These are phyloP conservation scores for Talaromyces rugulosus DNA, from an alignment of 2,329 filamentous ascomycete species.

Conservation along the genomic window DNA sequence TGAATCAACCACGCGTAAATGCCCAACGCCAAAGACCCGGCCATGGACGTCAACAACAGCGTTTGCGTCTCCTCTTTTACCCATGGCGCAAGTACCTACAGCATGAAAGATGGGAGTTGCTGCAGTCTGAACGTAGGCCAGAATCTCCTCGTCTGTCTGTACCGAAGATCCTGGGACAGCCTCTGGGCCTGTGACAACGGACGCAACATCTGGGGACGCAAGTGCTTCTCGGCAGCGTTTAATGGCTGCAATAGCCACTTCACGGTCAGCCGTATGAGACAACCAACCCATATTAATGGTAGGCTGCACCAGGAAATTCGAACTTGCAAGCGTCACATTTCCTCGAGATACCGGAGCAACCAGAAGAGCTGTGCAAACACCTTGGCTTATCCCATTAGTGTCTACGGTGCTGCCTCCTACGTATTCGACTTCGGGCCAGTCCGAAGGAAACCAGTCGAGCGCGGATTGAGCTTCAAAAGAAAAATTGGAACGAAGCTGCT, in stretches of 20 bases:
- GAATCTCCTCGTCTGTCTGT: conserved; percentile 41
- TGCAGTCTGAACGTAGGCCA: conserved; percentile 28
- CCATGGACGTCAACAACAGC: conserved; percentile 30
- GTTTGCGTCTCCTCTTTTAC: conserved; percentile 21
- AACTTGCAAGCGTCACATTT: conserved; percentile 39
- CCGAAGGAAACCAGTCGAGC: conserved; percentile 21
- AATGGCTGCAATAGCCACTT: conserved; percentile 42
- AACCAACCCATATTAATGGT: conserved; percentile 48
- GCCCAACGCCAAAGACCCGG: conserved; percentile 25
- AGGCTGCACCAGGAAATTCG: conserved; percentile 34
- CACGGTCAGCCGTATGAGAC: conserved; percentile 38
- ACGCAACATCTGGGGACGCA: conserved; percentile 22
- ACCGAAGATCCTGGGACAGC: conserved; percentile 35
- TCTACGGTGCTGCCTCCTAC: too few relatives aligned
- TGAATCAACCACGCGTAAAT: conserved; percentile 32
- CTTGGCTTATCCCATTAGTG: too few relatives aligned
- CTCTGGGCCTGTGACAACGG: conserved; percentile 33
- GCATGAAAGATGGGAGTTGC: conserved; percentile 34
- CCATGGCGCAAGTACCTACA: conserved; percentile 35
- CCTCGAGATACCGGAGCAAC: conserved; percentile 43
- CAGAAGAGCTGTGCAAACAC: conserved; percentile 17
- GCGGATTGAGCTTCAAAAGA: too few relatives aligned
- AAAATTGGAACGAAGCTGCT: not conserved
- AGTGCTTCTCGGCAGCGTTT: conserved; percentile 40
- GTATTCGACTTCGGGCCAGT: conserved; percentile 39